Base-by-base conservation (phyloP, 139 green algal species). In the Edaphochlamys debaryana region DNA sequence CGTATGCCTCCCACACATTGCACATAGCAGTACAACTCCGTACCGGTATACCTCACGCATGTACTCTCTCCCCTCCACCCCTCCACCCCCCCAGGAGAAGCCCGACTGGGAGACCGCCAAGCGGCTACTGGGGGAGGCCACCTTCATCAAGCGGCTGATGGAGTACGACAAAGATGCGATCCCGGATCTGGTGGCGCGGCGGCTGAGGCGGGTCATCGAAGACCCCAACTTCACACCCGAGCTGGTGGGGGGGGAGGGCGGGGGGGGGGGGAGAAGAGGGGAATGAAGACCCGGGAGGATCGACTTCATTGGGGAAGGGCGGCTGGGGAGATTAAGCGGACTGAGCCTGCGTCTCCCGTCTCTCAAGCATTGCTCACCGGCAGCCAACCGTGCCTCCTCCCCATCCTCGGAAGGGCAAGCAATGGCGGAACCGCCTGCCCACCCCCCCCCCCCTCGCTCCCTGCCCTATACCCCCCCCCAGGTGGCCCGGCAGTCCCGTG, bases 21-120 rank as follows among this genome's bases (percentile, higher is more conserved):
- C n/a, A n/a, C n/a, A n/a, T n/a, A n/a, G n/a, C n/a, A n/a, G n/a
- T n/a, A n/a, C n/a, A n/a, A n/a, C n/a, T n/a, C n/a, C n/a, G n/a
- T n/a, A n/a, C n/a, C n/a, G n/a, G n/a, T n/a, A n/a, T n/a, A n/a
- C n/a, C n/a, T n/a, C n/a, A n/a, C 20, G 54, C 54, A 19, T 9
- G 23, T 22, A 32, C 54, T 29, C 69, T n/a, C 69, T 25, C 42
- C n/a, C n/a, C n/a, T 45, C 32, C 29, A 37, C 27, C 45, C 27
- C 34, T 45, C 22, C 4, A 23, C 27, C 25, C 34, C 58, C 41
- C 7, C 75, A 81, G 75, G 92, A 97, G 80, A 95, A 95, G 86
- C 66, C 94, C 0, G 94, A 97, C 87, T 97, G 94, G 94, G 94
- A 96, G 52, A 92, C 90, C 29, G 93, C 94, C 29, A 97, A 96